Evolutionary conservation across 202 grass and related monocot species (phyloP).

Genomic region (Musa balbisiana): DNA sequence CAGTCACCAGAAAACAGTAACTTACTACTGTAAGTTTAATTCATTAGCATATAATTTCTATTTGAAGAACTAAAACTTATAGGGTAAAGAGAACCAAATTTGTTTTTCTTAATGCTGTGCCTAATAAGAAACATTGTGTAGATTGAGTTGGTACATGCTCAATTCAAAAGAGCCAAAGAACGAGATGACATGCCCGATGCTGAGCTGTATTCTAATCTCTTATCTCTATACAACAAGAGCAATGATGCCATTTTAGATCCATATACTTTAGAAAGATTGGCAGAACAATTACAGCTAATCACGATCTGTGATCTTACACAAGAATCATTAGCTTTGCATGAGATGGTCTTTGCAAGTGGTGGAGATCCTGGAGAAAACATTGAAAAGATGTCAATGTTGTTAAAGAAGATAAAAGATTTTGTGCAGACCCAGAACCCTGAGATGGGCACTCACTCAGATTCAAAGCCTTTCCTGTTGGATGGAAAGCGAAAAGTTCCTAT

Average conservation of each 20-base stretch:
- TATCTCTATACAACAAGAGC: constrained; percentile 54
- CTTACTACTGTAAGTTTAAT: no score
- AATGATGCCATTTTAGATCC: constrained; percentile 35
- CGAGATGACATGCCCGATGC: constrained; percentile 44
- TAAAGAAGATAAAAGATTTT: constrained; percentile 39
- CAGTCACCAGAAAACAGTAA: no score
- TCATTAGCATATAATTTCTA: not conserved
- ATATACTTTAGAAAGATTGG: constrained; percentile 47
- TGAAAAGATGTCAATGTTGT: constrained; percentile 81
- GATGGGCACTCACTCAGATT: constrained; percentile 43
- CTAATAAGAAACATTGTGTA: constrained; percentile 28
- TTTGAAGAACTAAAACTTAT: not conserved
- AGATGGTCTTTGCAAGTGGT: constrained; percentile 63
- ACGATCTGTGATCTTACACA: constrained; percentile 80
- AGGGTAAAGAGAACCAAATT: no score
- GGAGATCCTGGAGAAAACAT: constrained; percentile 64
- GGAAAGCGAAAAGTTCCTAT: constrained; percentile 24
- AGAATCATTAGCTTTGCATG: constrained; percentile 81
- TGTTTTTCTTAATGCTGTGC: no score
- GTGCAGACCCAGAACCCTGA: constrained; percentile 66
- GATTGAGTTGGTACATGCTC: constrained; percentile 65
- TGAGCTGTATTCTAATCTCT: constrained; percentile 49
- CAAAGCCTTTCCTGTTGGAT: constrained; percentile 28
- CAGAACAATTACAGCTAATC: constrained; percentile 49
- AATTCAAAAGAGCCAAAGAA: no score